Conservation (phyloP, 2,329 filamentous ascomycete species). For the Colletotrichum sp. region DNA sequence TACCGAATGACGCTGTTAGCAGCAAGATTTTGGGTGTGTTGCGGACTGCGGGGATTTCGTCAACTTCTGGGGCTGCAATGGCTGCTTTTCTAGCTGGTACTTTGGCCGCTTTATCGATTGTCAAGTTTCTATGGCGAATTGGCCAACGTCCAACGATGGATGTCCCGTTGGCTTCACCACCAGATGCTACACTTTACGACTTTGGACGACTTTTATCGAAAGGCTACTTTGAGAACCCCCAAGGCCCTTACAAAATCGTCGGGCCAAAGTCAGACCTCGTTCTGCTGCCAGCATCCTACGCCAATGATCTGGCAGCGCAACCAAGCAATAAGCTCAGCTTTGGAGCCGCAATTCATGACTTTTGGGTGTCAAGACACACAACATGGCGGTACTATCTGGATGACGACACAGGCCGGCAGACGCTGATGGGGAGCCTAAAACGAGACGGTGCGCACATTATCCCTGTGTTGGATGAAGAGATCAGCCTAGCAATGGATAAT, state of each 20-base stretch:
- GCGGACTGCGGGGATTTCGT: background rate
- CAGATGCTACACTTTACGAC: background rate
- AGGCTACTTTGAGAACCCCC: background rate
- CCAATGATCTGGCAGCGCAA: background rate
- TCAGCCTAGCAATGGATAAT: background rate
- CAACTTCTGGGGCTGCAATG: background rate
- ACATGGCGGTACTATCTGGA: slow-evolving; percentile 1
- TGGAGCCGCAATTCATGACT: background rate
- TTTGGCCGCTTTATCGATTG: background rate
- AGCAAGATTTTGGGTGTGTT: background rate
- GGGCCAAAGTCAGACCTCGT: background rate
- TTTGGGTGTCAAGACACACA: background rate
- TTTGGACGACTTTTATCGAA: background rate
- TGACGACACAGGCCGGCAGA: background rate
- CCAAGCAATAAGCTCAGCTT: background rate
- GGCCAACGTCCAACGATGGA: slow-evolving; percentile 16
- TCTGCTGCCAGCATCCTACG: background rate
- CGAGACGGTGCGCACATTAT: background rate
- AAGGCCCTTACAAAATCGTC: background rate
- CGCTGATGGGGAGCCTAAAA: background rate
- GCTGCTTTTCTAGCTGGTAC: background rate
- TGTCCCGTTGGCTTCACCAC: background rate
- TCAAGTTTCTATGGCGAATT: slow-evolving; percentile 11
- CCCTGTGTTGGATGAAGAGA: background rate
- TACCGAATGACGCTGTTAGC: background rate